phyloP scores from a whole-genome alignment of 176 grass and related monocot genomes.

The Hordeum marinum region DNA sequence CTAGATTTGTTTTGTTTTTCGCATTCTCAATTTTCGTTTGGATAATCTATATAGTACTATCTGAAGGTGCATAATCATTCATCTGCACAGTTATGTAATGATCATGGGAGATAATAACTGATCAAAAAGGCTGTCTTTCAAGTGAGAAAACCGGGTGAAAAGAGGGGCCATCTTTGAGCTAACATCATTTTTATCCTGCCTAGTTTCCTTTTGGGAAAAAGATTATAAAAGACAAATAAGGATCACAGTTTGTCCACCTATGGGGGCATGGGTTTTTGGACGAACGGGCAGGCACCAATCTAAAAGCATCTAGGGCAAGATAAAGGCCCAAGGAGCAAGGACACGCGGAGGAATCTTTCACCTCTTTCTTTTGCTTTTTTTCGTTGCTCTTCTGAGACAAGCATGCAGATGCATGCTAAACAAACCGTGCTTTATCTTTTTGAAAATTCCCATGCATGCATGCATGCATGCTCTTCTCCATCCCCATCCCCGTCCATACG shows the following conservation, averaged over 20 bases:
- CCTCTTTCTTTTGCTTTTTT: constrained; percentile 51
- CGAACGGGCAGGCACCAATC: not conserved
- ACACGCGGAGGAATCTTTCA: constrained; percentile 39
- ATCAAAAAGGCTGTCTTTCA: not conserved
- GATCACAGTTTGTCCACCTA: not conserved
- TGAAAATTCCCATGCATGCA: constrained; percentile 56
- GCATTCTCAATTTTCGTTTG: not conserved
- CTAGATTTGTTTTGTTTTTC: not conserved
- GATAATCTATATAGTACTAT: not conserved
- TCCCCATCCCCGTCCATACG: constrained; percentile 1
- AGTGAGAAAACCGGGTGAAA: not conserved
- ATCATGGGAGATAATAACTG: not conserved
- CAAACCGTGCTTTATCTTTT: constrained; percentile 51
- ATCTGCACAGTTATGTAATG: not conserved
- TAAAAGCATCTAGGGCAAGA: constrained; percentile 24
- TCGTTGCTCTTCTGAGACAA: not conserved
- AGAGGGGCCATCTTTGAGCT: not conserved
- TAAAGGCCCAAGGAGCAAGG: constrained; percentile 16
- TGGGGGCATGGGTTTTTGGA: not conserved
- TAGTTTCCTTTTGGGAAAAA: not conserved
- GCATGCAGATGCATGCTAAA: constrained; percentile 25
- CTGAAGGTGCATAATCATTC: not conserved
- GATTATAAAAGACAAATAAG: not conserved
- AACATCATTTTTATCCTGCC: not conserved
- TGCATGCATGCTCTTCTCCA: constrained; percentile 23